A percentile compares a stretch with the other conserved stretches of the same genome.
Conservation (phyloP, 371 early-diverging fungal species). For the Rhizopus microsporus region DNA sequence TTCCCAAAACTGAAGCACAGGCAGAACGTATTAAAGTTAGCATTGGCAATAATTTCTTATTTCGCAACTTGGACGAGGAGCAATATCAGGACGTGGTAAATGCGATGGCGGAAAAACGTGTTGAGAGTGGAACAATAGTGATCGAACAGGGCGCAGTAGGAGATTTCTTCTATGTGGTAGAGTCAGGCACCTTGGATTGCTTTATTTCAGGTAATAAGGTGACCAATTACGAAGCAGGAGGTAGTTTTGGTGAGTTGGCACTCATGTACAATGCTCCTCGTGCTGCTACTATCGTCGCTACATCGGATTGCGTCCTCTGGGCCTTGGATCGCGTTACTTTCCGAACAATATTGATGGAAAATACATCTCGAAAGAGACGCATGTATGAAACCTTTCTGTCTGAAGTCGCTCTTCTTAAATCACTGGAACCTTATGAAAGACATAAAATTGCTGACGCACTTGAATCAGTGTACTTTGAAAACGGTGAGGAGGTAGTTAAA, state of each 20-base stretch:
- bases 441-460: constrained; percentile 84
- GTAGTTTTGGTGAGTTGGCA: constrained; percentile 87
- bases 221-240: constrained; percentile 64
- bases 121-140: constrained; percentile 70
- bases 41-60: constrained; percentile 85
- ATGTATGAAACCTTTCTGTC: constrained; percentile 80
- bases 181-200: constrained; percentile 89
- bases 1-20: constrained; percentile 85
- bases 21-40: constrained; percentile 74
- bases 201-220: constrained; percentile 65
- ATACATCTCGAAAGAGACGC: constrained; percentile 67
- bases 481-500: constrained; percentile 65
- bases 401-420: constrained; percentile 65
- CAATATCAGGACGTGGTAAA: constrained; percentile 90
- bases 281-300: constrained; percentile 83
- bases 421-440: constrained; percentile 71
- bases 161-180: constrained; percentile 96
- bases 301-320: constrained; percentile 72
- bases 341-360: constrained; percentile 75
- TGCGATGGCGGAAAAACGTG: constrained; percentile 82
- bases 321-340: constrained; percentile 81
- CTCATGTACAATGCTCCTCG: constrained; percentile 90
- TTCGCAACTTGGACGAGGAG: constrained; percentile 91
- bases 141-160: constrained; percentile 95
- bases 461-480: constrained; percentile 67